Base-by-base conservation (phyloP, 1,284 basidiomycete genomes). In the Naganishia sp. region DNA sequence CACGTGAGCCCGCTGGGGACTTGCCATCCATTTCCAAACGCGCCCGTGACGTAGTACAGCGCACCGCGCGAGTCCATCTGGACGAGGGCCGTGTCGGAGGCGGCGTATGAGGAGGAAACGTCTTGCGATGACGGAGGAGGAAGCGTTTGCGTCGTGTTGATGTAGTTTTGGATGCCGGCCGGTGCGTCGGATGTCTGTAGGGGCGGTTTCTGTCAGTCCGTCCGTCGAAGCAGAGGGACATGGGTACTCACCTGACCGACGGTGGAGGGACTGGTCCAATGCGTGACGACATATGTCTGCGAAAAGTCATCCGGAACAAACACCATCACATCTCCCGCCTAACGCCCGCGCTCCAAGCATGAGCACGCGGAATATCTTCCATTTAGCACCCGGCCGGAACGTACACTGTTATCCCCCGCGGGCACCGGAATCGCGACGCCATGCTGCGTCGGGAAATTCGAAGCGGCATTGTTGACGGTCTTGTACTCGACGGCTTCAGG, bases 221-320 rank as follows among this genome's bases (percentile, higher is more conserved):
- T 7, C 2, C 36, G 52, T 33, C 21, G 36, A 55, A 48, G 46
- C 39, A 16, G 42, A 10, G 15, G 39, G 28, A 16, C 23, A 23
- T n/a, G 15, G 36, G 83, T 56, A 90, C 88, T 73, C 90, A 88
- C 63, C 50, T 53, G 45, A 50, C 50, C 42, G 49, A 31, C 49
- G 21, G 52, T 59, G 16, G 56, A 56, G 5, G 74, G 75, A 67
- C 75, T 73, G 50, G 79, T 81, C 77, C 78, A 81, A 73, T 81
- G 80, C 2, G 78, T 78, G 75, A 92, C 83, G 60, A 94, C 84
- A 75, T 89, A 94, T 21, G 89, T 88, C 36, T 83, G 82, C 11
- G 88, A 89, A 64, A 86, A 87, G 74, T 92, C 90, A 76, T 89
- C 85, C 44, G 92, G 92, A 66, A 94, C 84, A 79, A 87, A 94